These are phyloP conservation scores for Ochetophila trinervis DNA, from an alignment of 306 rosid species.

Conservation along the genomic window DNA sequence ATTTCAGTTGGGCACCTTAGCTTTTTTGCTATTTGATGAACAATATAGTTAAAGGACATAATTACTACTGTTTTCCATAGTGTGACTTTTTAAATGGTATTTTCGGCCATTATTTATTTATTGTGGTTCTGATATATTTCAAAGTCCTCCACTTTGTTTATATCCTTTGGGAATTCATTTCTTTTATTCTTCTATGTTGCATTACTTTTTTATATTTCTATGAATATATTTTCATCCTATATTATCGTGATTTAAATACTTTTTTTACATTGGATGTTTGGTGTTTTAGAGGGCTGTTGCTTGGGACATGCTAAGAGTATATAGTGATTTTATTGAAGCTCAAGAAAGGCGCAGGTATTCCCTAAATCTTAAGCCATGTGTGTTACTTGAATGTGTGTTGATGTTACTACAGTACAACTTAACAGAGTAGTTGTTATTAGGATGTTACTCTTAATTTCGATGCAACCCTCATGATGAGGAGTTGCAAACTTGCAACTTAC, in stretches of 20 bases:
- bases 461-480: no score
- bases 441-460: no score
- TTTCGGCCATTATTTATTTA: no score
- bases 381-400: not conserved
- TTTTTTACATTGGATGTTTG: constrained; percentile 8
- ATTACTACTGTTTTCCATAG: no score
- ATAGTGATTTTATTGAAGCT: constrained; percentile 69
- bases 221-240: constrained; percentile 15
- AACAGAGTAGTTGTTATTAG: not conserved
- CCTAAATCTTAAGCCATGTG: constrained; percentile 1
- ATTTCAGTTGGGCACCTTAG: no score
- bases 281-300: constrained; percentile 75
- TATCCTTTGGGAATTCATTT: not conserved
- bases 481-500: no score
- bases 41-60: no score
- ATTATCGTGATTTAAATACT: not conserved
- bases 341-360: constrained; percentile 87
- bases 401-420: constrained; percentile 5
- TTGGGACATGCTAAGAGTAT: constrained; percentile 94
- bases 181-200: not conserved
- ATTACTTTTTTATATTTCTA: constrained; percentile 5
- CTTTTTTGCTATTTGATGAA: no score
- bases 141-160: not conserved
- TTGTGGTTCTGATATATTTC: not conserved
- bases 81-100: no score